A percentile compares a stretch with the other conserved stretches of the same genome.
phyloP scores from a whole-genome alignment of 495 filamentous ascomycete species.

The Haplographium delicatum region DNA sequence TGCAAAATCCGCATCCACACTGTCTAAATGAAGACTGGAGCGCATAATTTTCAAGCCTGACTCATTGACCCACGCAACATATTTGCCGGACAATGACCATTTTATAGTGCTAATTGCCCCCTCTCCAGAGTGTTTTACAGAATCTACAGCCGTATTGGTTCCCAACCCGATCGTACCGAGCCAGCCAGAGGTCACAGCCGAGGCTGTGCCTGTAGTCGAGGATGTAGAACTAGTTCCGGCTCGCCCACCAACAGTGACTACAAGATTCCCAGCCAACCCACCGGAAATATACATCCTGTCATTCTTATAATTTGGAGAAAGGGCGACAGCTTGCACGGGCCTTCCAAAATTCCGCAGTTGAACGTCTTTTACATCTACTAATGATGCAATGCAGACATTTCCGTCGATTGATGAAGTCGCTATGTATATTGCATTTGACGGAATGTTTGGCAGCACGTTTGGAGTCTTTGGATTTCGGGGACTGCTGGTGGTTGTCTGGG shows the following conservation, averaged over 20 bases:
- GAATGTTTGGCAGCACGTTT: conserved; percentile 57
- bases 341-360: conserved; percentile 87
- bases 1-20: conserved; percentile 67
- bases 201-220: conserved; percentile 71
- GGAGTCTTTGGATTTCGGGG: conserved; percentile 41
- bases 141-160: conserved; percentile 74
- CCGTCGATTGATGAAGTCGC: conserved; percentile 93
- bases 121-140: conserved; percentile 85
- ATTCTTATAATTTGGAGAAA: conserved; percentile 88
- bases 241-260: conserved; percentile 80
- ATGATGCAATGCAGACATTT: conserved; percentile 81
- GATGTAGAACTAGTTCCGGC: conserved; percentile 72
- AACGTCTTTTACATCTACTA: conserved; percentile 71
- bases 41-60: conserved; percentile 97
- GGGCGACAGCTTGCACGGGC: conserved; percentile 80
- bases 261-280: conserved; percentile 80
- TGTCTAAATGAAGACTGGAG: conserved; percentile 76
- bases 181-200: conserved; percentile 86
- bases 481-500: conserved; percentile 44
- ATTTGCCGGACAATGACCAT: conserved; percentile 88
- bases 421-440: conserved; percentile 85
- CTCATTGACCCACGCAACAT: conserved; percentile 91
- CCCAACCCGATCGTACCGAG: conserved; percentile 79
- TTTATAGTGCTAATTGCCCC: conserved; percentile 85
- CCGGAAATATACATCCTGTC: conserved; percentile 87